Evolutionary conservation across 1,284 basidiomycete genomes (phyloP).

Genomic region (Sutorius eximius): DNA sequence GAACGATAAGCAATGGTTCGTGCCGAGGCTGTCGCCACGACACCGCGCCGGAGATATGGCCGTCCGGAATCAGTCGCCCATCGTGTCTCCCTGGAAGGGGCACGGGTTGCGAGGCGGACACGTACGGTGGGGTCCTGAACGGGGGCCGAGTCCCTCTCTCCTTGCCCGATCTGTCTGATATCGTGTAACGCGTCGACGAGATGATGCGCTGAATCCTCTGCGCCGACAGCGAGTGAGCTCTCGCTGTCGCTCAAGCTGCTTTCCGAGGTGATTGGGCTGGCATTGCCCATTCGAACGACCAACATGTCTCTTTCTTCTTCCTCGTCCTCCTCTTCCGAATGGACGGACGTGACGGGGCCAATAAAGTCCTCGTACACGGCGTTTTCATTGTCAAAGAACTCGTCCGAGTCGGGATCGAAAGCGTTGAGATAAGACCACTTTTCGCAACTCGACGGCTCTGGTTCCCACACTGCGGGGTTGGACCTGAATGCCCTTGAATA

Average conservation of each 20-base stretch:
- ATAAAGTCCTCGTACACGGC: conserved; percentile 70
- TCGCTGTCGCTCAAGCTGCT: conserved; percentile 40
- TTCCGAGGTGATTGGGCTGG: conserved; percentile 35
- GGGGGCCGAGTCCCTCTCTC: conserved; percentile 7
- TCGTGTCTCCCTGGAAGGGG: conserved; percentile 4
- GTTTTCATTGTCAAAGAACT: conserved; percentile 59
- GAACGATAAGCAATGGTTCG: conserved; percentile 3
- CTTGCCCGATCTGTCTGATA: conserved; percentile 10
- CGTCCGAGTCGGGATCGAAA: conserved; percentile 80
- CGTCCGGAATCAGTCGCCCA: conserved; percentile 9
- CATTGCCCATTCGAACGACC: conserved; percentile 29
- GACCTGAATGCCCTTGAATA: conserved; percentile 50
- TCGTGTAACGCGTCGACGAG: conserved; percentile 37
- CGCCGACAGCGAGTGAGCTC: conserved; percentile 43
- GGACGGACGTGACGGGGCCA: conserved; percentile 35
- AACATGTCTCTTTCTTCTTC: conserved; percentile 25
- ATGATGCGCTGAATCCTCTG: conserved; percentile 40
- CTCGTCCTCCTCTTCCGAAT: conserved; percentile 23
- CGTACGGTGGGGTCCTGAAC: conserved; percentile 21
- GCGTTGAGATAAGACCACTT: conserved; percentile 66
- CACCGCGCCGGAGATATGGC: conserved; percentile 2
- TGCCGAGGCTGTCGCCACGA: not conserved
- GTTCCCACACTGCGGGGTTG: conserved; percentile 49
- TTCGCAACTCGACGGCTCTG: conserved; percentile 46
- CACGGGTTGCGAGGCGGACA: conserved; percentile 25